These are phyloP conservation scores for Colletotrichum acutatum DNA, from an alignment of 2,329 filamentous ascomycete species.

Conservation along the genomic window DNA sequence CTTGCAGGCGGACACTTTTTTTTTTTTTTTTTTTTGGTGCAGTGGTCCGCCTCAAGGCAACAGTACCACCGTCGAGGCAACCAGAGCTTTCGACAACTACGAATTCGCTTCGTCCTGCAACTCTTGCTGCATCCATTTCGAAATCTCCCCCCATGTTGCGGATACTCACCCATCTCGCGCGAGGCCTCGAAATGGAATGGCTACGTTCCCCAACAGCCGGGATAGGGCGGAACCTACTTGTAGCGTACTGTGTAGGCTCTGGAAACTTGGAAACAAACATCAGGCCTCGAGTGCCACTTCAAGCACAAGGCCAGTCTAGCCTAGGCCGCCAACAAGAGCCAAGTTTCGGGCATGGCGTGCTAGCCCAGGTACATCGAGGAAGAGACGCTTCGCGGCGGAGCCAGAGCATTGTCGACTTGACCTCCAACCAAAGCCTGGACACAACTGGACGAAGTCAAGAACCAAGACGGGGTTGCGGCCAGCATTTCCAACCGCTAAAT, in stretches of 20 bases:
- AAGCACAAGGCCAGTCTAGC: slow-evolving; percentile 7
- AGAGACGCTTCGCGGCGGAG: background rate
- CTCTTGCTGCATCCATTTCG: background rate
- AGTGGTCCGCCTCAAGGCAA: slow-evolving; percentile 1
- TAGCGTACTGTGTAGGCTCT: too few relatives aligned
- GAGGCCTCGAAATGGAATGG: slow-evolving; percentile 3
- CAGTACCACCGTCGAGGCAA: background rate
- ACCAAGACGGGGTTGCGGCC: slow-evolving; percentile 18
- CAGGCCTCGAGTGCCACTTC: background rate
- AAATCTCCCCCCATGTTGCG: background rate
- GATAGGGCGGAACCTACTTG: slow-evolving; percentile 10
- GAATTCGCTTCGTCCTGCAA: background rate
- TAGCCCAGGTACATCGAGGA: background rate
- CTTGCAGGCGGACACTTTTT: background rate
- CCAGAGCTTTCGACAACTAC: background rate
- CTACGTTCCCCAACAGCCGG: background rate
- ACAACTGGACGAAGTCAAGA: background rate
- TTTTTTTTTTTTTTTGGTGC: too few relatives aligned
- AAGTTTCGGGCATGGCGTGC: slow-evolving; percentile 26
- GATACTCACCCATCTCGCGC: background rate
- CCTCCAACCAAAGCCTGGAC: background rate
- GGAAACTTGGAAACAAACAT: slow-evolving; percentile 7
- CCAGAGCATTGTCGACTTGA: background rate
- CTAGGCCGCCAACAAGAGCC: slow-evolving; percentile 16
- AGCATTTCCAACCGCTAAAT: background rate